Conservation (phyloP, 768 basidiomycete species). For the Psilocybe tampanensis region DNA sequence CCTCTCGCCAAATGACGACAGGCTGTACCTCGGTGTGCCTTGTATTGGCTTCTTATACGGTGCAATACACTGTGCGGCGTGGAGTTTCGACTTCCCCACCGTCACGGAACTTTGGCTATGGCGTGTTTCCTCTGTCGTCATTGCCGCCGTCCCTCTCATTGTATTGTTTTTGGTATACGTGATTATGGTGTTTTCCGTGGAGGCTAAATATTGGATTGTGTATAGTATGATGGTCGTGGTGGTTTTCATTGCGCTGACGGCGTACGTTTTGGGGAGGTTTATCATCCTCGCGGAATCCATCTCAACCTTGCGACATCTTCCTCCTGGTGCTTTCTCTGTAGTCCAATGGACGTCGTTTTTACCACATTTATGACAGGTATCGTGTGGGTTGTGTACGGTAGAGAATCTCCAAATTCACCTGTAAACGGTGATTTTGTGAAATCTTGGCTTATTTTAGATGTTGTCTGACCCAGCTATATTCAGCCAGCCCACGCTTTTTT, state of each 20-base stretch:
- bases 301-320: constrained; percentile 5
- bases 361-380: constrained; percentile 13
- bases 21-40: background rate
- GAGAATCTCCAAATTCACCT: too few species aligned
- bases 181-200: background rate
- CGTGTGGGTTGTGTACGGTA: too few species aligned
- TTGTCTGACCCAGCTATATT: too few species aligned
- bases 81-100: constrained; percentile 1
- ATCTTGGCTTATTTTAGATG: too few species aligned
- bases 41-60: background rate
- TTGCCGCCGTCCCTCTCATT: background rate
- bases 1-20: background rate
- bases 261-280: constrained; percentile 10
- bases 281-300: constrained; percentile 8
- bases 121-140: background rate
- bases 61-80: constrained; percentile 3
- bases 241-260: background rate
- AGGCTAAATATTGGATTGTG: background rate
- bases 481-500: too few species aligned
- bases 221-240: background rate
- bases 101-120: background rate
- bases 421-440: too few species aligned
- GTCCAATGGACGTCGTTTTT: constrained; percentile 16
- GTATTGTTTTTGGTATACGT: background rate
- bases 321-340: background rate